Percentiles rank a stretch among this genome's conserved stretches.
Evolutionary conservation across 495 filamentous ascomycete genomes (phyloP).

Genomic region (Cercophora sp.): DNA sequence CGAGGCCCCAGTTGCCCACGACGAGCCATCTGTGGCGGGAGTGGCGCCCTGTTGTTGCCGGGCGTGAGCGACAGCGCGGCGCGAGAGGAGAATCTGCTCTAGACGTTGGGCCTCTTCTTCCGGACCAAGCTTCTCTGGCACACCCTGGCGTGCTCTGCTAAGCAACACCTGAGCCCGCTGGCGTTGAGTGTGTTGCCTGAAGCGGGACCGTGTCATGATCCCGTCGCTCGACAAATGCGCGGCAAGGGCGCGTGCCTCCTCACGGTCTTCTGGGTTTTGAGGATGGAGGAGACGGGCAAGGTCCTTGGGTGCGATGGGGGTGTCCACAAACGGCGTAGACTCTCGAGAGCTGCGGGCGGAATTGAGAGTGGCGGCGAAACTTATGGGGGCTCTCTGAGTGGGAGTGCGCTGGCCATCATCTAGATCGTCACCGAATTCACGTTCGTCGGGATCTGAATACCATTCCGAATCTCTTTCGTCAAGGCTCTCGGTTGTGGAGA

Average conservation of each 20-base stretch:
- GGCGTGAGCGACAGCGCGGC: constrained; percentile 33
- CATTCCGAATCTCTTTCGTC: constrained; percentile 3
- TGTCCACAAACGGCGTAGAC: constrained; percentile 56
- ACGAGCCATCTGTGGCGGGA: constrained; percentile 8
- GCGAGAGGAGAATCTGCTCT: constrained; percentile 74
- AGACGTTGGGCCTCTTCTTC: constrained; percentile 78
- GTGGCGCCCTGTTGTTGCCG: background rate
- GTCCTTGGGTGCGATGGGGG: constrained; percentile 59
- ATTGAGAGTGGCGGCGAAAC: constrained; percentile 13
- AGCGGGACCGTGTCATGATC: constrained; percentile 80
- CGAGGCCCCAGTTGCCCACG: constrained; percentile 64
- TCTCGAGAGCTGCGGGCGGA: constrained; percentile 42
- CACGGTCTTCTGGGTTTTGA: constrained; percentile 65
- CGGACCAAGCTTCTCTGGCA: constrained; percentile 36
- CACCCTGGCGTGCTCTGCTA: constrained; percentile 31
- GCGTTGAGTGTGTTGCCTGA: constrained; percentile 58
- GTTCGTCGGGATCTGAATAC: constrained; percentile 13
- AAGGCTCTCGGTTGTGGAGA: constrained; percentile 52
- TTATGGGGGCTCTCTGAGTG: constrained; percentile 44
- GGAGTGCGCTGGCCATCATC: constrained; percentile 69
- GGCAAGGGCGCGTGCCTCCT: constrained; percentile 77
- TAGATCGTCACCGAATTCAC: constrained; percentile 42
- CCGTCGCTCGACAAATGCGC: constrained; percentile 66
- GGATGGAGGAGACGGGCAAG: constrained; percentile 85
- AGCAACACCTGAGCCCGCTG: constrained; percentile 65